Base-by-base conservation (phyloP, 768 basidiomycete genomes). In the Mycena alexandri region DNA sequence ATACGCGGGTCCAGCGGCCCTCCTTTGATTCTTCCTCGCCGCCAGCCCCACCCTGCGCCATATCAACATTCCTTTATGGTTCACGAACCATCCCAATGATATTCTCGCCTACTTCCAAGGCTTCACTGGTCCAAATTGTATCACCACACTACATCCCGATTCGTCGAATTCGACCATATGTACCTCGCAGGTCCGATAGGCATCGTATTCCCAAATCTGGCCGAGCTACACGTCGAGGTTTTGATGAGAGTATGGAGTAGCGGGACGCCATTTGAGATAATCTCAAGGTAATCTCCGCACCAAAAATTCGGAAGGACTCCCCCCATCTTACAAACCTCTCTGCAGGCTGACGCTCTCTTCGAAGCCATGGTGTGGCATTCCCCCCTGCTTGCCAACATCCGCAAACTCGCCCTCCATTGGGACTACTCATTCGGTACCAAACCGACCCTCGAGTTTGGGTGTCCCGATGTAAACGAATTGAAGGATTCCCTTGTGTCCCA, bases 341-440 rank as follows among this genome's bases (percentile, higher is more conserved):
- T 17, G 17, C 38, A 61, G 61, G 42, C 50, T 5, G 51, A 54
- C 12, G 17, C 33, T 0, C 29, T 62, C 36, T 62, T 62, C 33
- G 29, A 33, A 2, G 21, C 19, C 16, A 25, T 62, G 5, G 29
- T n/a, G 7, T 29, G 34, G 25, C 11, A 53, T 14, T 44, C 33
- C 14, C n/a, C 61, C 3, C 24, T 62, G 14, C 51, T 51, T 17
- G 1, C 19, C 7, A 5, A 19, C 12, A 43, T 62, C 2, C 51
- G 25, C 12, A 62, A 62, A 42, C 42, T 53, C n/a, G 51, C 51
- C 3, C 21, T 62, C 11, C 43, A 46, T n/a, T 62, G 52, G 52
- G 42, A 16, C 22, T 62, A 29, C 5, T 29, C 6, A 29, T 29
- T 6, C 3, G 16, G 14, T 1, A 9, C 2, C 21, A 11, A 17